phyloP scores from a whole-genome alignment of 2,329 filamentous ascomycete genomes.

The Ophiosphaerella korrae region DNA sequence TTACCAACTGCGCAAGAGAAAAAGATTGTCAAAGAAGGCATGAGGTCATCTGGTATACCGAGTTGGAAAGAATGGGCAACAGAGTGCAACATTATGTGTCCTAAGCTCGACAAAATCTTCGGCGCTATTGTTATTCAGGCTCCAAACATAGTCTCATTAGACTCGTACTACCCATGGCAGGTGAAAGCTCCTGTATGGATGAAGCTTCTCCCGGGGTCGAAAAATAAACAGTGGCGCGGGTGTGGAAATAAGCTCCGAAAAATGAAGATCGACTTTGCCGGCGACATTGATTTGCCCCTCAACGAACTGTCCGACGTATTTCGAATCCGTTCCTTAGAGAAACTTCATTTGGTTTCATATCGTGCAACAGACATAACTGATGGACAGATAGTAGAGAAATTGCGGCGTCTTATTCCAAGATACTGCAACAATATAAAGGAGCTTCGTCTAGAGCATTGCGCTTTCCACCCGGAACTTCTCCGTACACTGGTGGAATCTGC shows the following conservation, averaged over 20 bases:
- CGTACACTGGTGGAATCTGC: conserved; percentile 21
- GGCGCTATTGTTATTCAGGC: conserved; percentile 30
- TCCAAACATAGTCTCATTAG: conserved; percentile 23
- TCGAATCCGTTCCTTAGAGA: conserved; percentile 24
- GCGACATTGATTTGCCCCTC: not conserved
- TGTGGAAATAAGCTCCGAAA: not conserved
- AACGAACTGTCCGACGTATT: not conserved
- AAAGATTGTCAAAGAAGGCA: conserved; percentile 31
- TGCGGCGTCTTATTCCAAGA: conserved; percentile 21
- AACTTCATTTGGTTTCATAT: conserved; percentile 14
- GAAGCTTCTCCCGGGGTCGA: conserved; percentile 21
- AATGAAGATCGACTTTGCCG: not conserved
- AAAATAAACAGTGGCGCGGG: not conserved
- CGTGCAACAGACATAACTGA: conserved; percentile 10
- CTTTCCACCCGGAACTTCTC: conserved; percentile 14
- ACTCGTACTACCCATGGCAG: not conserved
- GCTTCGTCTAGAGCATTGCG: conserved; percentile 18
- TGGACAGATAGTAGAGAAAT: conserved; percentile 1
- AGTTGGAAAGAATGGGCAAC: conserved; percentile 35
- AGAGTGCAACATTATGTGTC: conserved; percentile 20
- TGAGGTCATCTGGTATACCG: conserved; percentile 21
- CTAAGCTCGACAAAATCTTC: conserved; percentile 23
- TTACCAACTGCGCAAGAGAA: conserved; percentile 29
- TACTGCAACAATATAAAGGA: conserved; percentile 21
- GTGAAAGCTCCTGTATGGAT: conserved; percentile 20